Evolutionary conservation across 179 eudicot species (phyloP).

Genomic region (Beta lomatogona): DNA sequence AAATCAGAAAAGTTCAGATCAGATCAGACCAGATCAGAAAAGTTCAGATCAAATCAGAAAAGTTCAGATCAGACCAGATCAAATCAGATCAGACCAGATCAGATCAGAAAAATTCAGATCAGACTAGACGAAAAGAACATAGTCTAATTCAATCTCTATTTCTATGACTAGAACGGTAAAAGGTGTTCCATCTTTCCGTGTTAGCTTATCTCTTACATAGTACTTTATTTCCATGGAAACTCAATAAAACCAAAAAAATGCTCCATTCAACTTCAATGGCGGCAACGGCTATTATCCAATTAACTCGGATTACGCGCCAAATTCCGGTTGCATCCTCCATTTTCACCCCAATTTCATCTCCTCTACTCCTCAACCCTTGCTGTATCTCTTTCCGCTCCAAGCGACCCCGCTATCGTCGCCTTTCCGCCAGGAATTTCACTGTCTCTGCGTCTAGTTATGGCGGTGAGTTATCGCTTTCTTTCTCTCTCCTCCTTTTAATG

Average conservation of each 20-base stretch:
- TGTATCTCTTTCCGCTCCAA: constrained; percentile 31
- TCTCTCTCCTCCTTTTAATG: background rate
- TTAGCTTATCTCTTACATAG: background rate
- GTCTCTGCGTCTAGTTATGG: constrained; percentile 32
- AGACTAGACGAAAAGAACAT: too few species aligned
- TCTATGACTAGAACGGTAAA: background rate
- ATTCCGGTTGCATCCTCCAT: constrained; percentile 28
- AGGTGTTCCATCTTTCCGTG: background rate
- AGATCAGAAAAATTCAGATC: too few species aligned
- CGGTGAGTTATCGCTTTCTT: constrained; percentile 24
- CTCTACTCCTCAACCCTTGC: constrained; percentile 27
- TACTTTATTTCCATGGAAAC: background rate
- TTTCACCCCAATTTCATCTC: constrained; percentile 26
- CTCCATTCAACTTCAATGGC: constrained; percentile 26
- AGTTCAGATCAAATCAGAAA: too few species aligned
- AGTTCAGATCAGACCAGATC: too few species aligned
- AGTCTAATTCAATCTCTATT: too few species aligned
- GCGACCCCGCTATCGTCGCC: constrained; percentile 18
- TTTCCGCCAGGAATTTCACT: constrained; percentile 28
- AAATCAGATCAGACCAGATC: too few species aligned
- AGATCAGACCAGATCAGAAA: too few species aligned
- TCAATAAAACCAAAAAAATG: background rate
- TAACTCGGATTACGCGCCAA: constrained; percentile 39
- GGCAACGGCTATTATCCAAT: constrained; percentile 28
- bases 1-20: too few species aligned